Percentiles rank a stretch among this genome's conserved stretches.
phyloP scores from a whole-genome alignment of 306 rosid genomes.

The Arachis hypogaea region DNA sequence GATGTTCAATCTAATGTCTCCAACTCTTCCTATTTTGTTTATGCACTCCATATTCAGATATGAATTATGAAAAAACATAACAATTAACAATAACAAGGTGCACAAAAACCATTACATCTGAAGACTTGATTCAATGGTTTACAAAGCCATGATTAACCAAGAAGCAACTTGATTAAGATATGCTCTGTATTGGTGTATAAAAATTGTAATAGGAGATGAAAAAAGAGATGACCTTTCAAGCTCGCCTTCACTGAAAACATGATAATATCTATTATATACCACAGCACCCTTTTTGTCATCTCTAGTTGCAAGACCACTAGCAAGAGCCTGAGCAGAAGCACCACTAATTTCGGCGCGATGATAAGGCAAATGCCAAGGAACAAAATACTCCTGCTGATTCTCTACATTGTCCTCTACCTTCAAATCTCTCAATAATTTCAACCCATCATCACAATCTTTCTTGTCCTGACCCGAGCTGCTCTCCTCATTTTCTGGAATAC shows the following conservation, averaged over 20 bases:
- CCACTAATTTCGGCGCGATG: conserved; percentile 94
- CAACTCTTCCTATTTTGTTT: conserved; percentile 10
- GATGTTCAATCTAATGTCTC: conserved; percentile 5
- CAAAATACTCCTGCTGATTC: conserved; percentile 85
- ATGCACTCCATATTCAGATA: conserved; percentile 10
- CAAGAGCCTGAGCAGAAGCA: conserved; percentile 85
- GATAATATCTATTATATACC: conserved; percentile 91
- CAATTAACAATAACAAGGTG: conserved; percentile 5
- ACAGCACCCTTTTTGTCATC: conserved; percentile 89
- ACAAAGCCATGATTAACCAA: conserved; percentile 20
- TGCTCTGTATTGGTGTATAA: conserved; percentile 18
- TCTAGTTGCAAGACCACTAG: conserved; percentile 82
- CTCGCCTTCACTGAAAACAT: conserved; percentile 92
- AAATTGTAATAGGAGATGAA: conserved; percentile 3
- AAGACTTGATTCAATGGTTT: conserved; percentile 24
- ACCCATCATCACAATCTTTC: conserved; percentile 43
- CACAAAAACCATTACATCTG: conserved; percentile 5
- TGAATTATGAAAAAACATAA: conserved; percentile 9
- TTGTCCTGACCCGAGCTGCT: conserved; percentile 43
- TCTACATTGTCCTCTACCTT: conserved; percentile 42
- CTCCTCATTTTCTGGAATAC: conserved; percentile 84
- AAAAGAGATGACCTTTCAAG: conserved; percentile 76
- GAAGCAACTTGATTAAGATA: conserved; percentile 4
- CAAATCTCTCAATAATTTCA: conserved; percentile 23
- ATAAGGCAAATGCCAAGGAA: conserved; percentile 97